These are phyloP conservation scores for Fraxinus albicans DNA, from an alignment of 305 asterid species.

Conservation along the genomic window DNA sequence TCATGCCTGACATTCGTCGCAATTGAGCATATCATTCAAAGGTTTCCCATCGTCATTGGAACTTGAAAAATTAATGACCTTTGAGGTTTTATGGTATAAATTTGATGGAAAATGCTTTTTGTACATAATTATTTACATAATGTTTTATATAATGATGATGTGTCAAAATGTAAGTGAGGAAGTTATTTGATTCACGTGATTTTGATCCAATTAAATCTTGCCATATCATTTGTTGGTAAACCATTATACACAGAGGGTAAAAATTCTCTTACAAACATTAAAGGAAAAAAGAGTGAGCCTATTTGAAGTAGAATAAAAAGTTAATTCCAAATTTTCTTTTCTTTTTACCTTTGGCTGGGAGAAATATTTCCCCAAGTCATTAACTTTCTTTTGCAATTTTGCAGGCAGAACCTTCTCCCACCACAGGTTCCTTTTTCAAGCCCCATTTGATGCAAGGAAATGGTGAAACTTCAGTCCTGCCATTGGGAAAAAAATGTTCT, in stretches of 20 bases:
- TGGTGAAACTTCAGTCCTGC: conserved; percentile 44
- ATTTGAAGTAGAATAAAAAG: conserved; percentile 1
- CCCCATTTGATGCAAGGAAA: conserved; percentile 68
- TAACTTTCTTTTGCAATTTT: conserved; percentile 19
- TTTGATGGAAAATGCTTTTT: conserved; percentile 1
- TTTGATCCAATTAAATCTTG: neutral
- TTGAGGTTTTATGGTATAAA: conserved; percentile 16
- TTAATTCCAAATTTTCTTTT: neutral
- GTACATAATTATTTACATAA: neutral
- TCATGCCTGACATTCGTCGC: conserved; percentile 21
- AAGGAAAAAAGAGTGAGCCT: neutral
- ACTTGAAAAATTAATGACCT: conserved; percentile 9
- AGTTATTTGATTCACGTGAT: neutral
- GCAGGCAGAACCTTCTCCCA: conserved; percentile 99
- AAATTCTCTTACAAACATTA: neutral
- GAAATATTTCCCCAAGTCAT: neutral
- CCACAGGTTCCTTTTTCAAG: conserved; percentile 86
- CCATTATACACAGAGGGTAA: conserved; percentile 6
- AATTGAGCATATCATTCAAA: conserved; percentile 14
- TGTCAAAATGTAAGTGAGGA: neutral
- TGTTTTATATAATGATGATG: neutral
- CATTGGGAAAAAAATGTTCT: conserved; percentile 40
- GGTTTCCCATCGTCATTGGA: conserved; percentile 10
- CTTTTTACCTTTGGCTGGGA: conserved; percentile 18
- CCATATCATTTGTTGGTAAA: neutral